These are phyloP conservation scores for Penicillium arizonense DNA, from an alignment of 495 filamentous ascomycete species.

Conservation along the genomic window DNA sequence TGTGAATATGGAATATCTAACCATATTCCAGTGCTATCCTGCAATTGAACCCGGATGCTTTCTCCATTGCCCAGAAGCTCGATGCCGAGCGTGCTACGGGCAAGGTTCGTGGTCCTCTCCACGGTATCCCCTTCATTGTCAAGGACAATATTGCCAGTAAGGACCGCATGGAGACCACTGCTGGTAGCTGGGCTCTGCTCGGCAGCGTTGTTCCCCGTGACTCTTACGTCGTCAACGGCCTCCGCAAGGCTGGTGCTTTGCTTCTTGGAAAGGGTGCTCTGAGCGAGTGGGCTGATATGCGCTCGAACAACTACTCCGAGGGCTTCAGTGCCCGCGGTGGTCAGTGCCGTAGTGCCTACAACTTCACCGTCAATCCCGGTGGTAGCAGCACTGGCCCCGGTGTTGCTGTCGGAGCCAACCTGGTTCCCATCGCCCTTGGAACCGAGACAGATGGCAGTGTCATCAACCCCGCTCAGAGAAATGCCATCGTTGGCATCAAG, in stretches of 20 bases:
- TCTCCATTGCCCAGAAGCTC: slow-evolving; percentile 53
- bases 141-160: slow-evolving; percentile 75
- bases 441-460: slow-evolving; percentile 75
- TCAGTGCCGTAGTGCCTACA: slow-evolving; percentile 64
- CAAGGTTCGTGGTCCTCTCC: slow-evolving; percentile 56
- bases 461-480: slow-evolving; percentile 62
- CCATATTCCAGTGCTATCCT: slow-evolving; percentile 45
- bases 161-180: slow-evolving; percentile 69
- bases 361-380: slow-evolving; percentile 66
- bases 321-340: slow-evolving; percentile 67
- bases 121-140: slow-evolving; percentile 71
- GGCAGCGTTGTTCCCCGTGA: slow-evolving; percentile 66
- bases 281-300: slow-evolving; percentile 74
- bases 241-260: slow-evolving; percentile 65
- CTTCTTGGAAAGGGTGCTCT: slow-evolving; percentile 68
- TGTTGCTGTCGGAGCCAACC: slow-evolving; percentile 59
- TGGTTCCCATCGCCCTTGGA: slow-evolving; percentile 62
- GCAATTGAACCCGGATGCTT: slow-evolving; percentile 61
- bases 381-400: slow-evolving; percentile 64
- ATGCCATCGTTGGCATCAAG: slow-evolving; percentile 61
- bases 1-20: background rate
- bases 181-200: slow-evolving; percentile 56
- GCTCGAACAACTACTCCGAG: slow-evolving; percentile 67
- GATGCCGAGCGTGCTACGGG: slow-evolving; percentile 59
- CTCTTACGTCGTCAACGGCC: slow-evolving; percentile 56